Evolutionary conservation across 2,329 filamentous ascomycete species (phyloP), one percentile per base, ranked within the genome.

Genomic region (Fusarium praegraminearum): DNA sequence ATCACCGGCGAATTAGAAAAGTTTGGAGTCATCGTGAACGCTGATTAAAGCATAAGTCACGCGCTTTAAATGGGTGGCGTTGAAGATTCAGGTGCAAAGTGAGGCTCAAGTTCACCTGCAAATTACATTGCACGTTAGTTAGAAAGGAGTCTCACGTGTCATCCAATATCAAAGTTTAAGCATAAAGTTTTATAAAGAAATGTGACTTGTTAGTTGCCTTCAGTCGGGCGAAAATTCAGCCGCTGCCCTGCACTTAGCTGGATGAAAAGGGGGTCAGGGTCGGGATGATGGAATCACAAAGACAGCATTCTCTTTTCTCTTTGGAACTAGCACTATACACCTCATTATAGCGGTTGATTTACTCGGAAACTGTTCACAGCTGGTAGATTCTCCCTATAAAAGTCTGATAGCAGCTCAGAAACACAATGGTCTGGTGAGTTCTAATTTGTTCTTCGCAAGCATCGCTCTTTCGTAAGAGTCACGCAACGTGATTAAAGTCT

Each of bases 201-300:
- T 47, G 59, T 46, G 60, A 58, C 65, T 56, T 40, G 41, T 26
- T 50, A 33, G 28, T 35, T 49, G 46, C 51, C 56, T 66, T 30
- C 46, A 60, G 47, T 59, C 57, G 61, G 66, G 72, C 68, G 57
- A 67, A 22, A 46, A 41, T 72, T 69, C 58, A 69, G 72, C 68
- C 72, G 68, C 52, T 26, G 5, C 28, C 28, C 5, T 10, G 28
- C 5, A 18, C n/a, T 40, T 22, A 12, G 36, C 36, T 40, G 4
- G n/a, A 15, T 13, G n/a, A 7, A 40, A 20, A 40, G n/a, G 36
- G 36, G 10, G 5, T 20, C n/a, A 7, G 12, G n/a, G n/a, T 40
- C n/a, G 22, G n/a, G n/a, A 40, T 40, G 11, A 12, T 40, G 20
- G 12, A 11, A 22, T 40, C n/a, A 10, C 20, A 40, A 40, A 40